Conservation (phyloP, 306 rosid genomes). For the Nissolia schottii region DNA sequence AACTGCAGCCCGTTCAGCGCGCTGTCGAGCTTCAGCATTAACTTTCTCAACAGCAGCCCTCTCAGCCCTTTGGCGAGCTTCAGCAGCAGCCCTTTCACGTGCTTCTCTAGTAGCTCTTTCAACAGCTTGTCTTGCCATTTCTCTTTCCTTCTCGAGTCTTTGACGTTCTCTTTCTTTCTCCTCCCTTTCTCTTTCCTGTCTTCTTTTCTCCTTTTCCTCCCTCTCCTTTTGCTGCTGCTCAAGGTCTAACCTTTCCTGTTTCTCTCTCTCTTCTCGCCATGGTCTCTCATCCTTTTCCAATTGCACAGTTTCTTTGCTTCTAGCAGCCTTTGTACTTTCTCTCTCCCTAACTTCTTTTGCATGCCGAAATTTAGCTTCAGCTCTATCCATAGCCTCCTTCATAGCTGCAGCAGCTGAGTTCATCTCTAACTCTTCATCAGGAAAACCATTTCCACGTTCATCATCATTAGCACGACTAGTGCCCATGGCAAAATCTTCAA, state of each 20-base stretch:
- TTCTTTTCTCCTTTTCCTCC: slow-evolving; percentile 61
- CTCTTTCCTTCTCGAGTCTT: slow-evolving; percentile 73
- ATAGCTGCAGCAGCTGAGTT: slow-evolving; percentile 91
- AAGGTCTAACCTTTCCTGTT: slow-evolving; percentile 56
- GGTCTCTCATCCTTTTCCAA: slow-evolving; percentile 58
- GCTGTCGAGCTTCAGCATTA: slow-evolving; percentile 85
- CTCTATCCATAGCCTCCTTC: slow-evolving; percentile 98
- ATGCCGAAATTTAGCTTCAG: slow-evolving; percentile 85
- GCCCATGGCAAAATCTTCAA: slow-evolving; percentile 66
- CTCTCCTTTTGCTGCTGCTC: slow-evolving; percentile 64
- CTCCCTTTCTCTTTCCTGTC: slow-evolving; percentile 55
- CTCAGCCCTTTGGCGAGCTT: slow-evolving; percentile 80
- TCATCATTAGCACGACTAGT: slow-evolving; percentile 39
- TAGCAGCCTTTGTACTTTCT: slow-evolving; percentile 63
- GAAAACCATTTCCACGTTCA: slow-evolving; percentile 47
- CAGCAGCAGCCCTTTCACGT: slow-evolving; percentile 91
- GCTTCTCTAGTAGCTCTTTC: slow-evolving; percentile 99
- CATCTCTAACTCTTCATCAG: slow-evolving; percentile 74
- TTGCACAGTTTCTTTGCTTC: slow-evolving; percentile 63
- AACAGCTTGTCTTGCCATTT: slow-evolving; percentile 78
- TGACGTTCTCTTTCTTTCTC: slow-evolving; percentile 71
- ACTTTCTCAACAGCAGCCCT: slow-evolving; percentile 83
- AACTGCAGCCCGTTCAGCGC: slow-evolving; percentile 92
- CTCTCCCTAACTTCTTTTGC: slow-evolving; percentile 91
- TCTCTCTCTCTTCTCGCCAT: slow-evolving; percentile 43